Evolutionary conservation across 2,329 filamentous ascomycete species (phyloP).

Genomic region (Aureobasidium sp.): DNA sequence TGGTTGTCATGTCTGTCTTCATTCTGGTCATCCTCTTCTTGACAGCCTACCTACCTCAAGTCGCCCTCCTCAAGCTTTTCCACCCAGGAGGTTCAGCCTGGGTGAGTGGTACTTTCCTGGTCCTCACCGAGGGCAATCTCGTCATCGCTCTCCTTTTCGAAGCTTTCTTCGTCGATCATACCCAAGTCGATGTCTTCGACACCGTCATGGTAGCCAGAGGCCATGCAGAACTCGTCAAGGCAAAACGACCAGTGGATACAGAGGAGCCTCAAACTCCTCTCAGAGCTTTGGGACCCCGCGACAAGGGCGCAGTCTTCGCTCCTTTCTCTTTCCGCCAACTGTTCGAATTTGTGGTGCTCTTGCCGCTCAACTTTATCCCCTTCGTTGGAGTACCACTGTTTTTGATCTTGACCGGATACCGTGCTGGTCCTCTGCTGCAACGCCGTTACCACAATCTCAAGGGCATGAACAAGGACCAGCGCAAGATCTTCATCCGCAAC

Average conservation of each 20-base stretch:
- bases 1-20: conserved; percentile 71
- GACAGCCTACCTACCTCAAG: conserved; percentile 82
- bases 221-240: conserved; percentile 57
- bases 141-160: conserved; percentile 52
- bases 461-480: conserved; percentile 64
- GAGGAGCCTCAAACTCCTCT: conserved; percentile 66
- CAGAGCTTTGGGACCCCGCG: conserved; percentile 75
- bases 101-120: conserved; percentile 78
- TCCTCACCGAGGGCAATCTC: conserved; percentile 59
- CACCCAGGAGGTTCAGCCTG: conserved; percentile 74
- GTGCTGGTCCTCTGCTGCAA: conserved; percentile 80
- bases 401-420: conserved; percentile 76
- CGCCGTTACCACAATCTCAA: conserved; percentile 82
- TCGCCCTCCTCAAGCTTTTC: conserved; percentile 81
- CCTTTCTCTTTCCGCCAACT: conserved; percentile 92
- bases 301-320: conserved; percentile 65
- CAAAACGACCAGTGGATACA: conserved; percentile 54
- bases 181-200: conserved; percentile 74
- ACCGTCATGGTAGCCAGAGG: conserved; percentile 67
- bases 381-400: conserved; percentile 77
- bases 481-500: conserved; percentile 58
- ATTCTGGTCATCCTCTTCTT: conserved; percentile 82
- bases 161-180: conserved; percentile 56
- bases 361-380: conserved; percentile 78
- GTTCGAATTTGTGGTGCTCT: conserved; percentile 60